phyloP scores from a whole-genome alignment of 169 alveolate species.

The Plasmodium adleri region DNA sequence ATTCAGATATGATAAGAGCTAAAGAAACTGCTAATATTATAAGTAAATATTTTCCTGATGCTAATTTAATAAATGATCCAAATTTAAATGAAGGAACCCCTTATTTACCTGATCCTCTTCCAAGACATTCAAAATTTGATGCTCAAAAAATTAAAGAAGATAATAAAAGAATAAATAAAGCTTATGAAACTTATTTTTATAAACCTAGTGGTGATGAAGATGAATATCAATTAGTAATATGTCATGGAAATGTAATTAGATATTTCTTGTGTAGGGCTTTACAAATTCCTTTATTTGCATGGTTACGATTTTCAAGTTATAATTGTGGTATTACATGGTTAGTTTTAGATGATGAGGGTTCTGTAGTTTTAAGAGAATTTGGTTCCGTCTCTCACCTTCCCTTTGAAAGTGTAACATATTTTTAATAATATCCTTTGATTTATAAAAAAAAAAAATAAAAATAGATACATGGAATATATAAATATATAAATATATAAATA shows the following conservation, averaged over 20 bases:
- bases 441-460: neutral
- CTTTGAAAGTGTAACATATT: conserved; percentile 71
- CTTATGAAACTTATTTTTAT: conserved; percentile 78
- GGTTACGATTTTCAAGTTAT: conserved; percentile 79
- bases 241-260: conserved; percentile 82
- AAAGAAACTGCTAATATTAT: conserved; percentile 82
- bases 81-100: conserved; percentile 83
- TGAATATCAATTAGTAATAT: conserved; percentile 78
- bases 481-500: too few relatives aligned
- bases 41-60: conserved; percentile 82
- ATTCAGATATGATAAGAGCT: conserved; percentile 80
- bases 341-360: conserved; percentile 75
- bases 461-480: too few relatives aligned
- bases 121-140: conserved; percentile 78
- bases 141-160: conserved; percentile 73
- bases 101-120: conserved; percentile 80
- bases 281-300: conserved; percentile 80
- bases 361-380: conserved; percentile 66
- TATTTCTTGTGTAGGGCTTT: conserved; percentile 81
- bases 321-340: conserved; percentile 82
- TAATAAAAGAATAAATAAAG: conserved; percentile 79
- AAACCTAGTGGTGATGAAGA: conserved; percentile 74
- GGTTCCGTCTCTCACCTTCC: conserved; percentile 77
- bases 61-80: conserved; percentile 77
- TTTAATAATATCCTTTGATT: conserved; percentile 3